Evolutionary conservation across 495 filamentous ascomycete genomes (phyloP), one percentile per base, ranked within the genome.

Genomic region (Xylaria nigripes): DNA sequence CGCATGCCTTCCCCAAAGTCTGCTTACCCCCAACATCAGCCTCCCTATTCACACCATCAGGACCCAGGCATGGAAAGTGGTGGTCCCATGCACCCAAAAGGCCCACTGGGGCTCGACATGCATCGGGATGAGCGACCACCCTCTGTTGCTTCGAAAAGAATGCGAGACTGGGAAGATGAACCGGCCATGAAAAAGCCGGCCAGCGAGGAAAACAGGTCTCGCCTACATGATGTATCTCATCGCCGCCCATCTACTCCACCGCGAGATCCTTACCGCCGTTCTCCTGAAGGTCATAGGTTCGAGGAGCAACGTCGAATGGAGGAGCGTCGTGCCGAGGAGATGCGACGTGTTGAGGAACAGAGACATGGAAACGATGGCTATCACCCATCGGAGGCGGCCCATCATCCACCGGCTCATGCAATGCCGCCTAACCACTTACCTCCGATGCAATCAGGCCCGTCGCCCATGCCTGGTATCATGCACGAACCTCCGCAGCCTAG

Each of bases 121-220:
- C 74, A 74, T 48, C 83, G 88, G 56, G 90, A 95, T 45, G 89
- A 96, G 41, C 81, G 93, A 42, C 86, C 92, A 34, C 81, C 87
- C 19, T 78, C 83, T 7, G 86, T 85, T 38, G 86, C 85, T 0
- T 82, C 89, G 52, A 98, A 98, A 78, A 80, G 93, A 54, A 74
- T 78, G 59, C 82, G 89, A 36, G 93, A 97, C 61, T 94, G 93
- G 88, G 93, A 96, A 50, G 87, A 90, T 51, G 91, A 95, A 18
- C 67, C 78, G 24, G 76, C 78, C 1, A 72, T 81, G 16, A 95
- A 96, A 71, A 96, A 96, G 74, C 83, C 84, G 41, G 83, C 89
- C 4, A 94, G 81, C 24, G 91, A 96, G 6, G 93, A 98, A 65
- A 86, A 75, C 51, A 85, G 91, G 44, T 86, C 86, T 42, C 85